Percentiles rank a stretch among this genome's conserved stretches.
Conservation (phyloP, 2,329 filamentous ascomycete species). For the Emydomyces testavorans region DNA sequence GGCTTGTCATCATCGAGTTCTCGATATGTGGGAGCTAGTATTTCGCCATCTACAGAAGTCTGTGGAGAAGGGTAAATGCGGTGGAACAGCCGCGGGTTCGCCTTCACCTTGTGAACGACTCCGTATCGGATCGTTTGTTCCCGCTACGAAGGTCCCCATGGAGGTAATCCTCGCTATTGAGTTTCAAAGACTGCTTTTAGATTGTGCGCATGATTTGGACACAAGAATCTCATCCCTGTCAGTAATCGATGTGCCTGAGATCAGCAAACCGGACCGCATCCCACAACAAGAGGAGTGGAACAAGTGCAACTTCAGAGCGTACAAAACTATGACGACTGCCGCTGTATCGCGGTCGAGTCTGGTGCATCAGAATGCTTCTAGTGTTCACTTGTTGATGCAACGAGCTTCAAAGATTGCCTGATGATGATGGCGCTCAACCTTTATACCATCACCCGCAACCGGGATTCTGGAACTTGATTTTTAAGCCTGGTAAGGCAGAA, state of each 20-base stretch:
- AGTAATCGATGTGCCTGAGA: neutral
- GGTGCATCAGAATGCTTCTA: too few relatives aligned
- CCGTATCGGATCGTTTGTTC: slow-evolving; percentile 6
- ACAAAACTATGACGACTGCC: too few relatives aligned
- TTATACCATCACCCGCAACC: too few relatives aligned
- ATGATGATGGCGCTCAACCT: too few relatives aligned
- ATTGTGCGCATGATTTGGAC: neutral
- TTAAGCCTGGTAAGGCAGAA: too few relatives aligned
- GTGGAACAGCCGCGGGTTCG: neutral
- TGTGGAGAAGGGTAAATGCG: neutral
- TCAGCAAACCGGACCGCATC: neutral
- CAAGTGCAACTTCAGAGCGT: neutral
- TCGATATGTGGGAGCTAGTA: slow-evolving; percentile 2
- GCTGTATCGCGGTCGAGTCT: too few relatives aligned
- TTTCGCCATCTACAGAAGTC: slow-evolving; percentile 1
- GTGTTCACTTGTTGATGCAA: too few relatives aligned
- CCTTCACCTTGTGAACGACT: neutral
- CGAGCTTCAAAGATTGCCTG: too few relatives aligned
- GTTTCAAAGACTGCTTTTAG: neutral
- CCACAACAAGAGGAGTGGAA: neutral
- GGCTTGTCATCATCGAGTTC: slow-evolving; percentile 1
- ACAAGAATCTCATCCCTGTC: neutral
- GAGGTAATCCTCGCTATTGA: slow-evolving; percentile 7
- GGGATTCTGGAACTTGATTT: too few relatives aligned
- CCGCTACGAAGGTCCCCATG: slow-evolving; percentile 1